Evolutionary conservation across 139 green algal genomes (phyloP), one percentile per base, ranked within the genome.

Genomic region (Chlamydomonas sphaeroides): DNA sequence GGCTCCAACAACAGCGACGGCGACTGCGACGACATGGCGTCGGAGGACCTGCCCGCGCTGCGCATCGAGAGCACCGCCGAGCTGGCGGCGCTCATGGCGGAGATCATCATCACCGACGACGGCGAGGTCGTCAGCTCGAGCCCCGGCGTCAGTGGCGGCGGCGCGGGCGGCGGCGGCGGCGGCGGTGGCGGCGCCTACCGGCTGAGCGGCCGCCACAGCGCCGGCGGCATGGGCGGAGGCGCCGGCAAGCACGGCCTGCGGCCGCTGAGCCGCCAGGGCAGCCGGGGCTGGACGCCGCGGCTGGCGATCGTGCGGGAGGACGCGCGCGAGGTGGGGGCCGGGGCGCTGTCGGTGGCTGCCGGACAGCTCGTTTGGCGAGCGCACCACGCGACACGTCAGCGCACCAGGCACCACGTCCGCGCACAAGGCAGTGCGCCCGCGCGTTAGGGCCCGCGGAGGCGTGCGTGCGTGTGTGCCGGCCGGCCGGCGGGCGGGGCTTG

Each of bases 241-340:
- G 41, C 51, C 33, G 14, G 53, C 49, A 30, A 49, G n/a, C n/a
- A n/a, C n/a, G n/a, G 3, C 28, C 25, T 30, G 30, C 75, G 75
- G 75, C 41, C 62, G 42, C 20, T 72, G 14, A 82, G 75, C 42
- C 61, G 75, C 42, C 75, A 72, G n/a, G 75, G 75, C 32, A 73
- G 61, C 41, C 18, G 75, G 42, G 75, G 62, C 21, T 82, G 75
- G 75, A 48, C 57, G 63, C 75, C 75, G 32, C 61, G 75, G 32
- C 75, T 82, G 62, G 75, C 75, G 20, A 72, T 72, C 2, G 75
- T 82, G 42, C 75, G 75, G 32, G 75, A 82, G 41, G 75, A 82
- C 42, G 75, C 62, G n/a, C 75, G 75, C 35, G 75, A 82, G 75
- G 75, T 72, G 59, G 15, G 72, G 23, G 20, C 2, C 23, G 18